phyloP scores from a whole-genome alignment of 2,329 filamentous ascomycete genomes.

The Hypoxylon sp. region DNA sequence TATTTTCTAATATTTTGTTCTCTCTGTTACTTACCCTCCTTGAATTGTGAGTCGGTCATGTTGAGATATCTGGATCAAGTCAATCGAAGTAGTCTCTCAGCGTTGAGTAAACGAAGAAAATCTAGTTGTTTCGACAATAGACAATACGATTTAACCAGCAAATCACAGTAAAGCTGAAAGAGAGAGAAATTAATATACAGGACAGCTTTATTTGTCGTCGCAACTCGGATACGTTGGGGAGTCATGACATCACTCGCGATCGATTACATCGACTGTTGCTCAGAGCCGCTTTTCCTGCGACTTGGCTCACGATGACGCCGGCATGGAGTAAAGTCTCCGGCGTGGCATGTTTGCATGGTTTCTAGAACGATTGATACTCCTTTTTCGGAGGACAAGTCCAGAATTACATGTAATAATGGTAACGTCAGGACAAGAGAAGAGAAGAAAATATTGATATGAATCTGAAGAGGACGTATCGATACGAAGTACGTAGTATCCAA shows the following conservation, averaged over 20 bases:
- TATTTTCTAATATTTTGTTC: too few species aligned
- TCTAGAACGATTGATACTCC: neutral
- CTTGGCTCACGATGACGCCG: slow-evolving; percentile 35
- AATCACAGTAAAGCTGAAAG: neutral
- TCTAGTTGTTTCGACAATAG: neutral
- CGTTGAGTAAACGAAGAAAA: neutral
- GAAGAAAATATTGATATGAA: neutral
- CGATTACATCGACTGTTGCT: slow-evolving; percentile 22
- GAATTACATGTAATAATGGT: neutral
- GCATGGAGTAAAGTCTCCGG: slow-evolving; percentile 29
- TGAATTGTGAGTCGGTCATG: slow-evolving; percentile 47
- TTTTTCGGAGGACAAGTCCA: neutral
- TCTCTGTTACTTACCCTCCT: slow-evolving; percentile 43
- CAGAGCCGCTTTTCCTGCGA: slow-evolving; percentile 35
- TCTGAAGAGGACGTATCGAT: neutral
- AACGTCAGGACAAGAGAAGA: neutral
- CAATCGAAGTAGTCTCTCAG: neutral
- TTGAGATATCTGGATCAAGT: neutral
- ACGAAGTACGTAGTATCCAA: neutral
- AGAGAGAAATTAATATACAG: slow-evolving; percentile 12
- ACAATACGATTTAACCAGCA: neutral
- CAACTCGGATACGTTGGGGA: slow-evolving; percentile 20
- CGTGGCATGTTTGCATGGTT: slow-evolving; percentile 8
- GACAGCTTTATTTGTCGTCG: neutral
- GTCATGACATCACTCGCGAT: slow-evolving; percentile 42